Evolutionary conservation across 2,329 filamentous ascomycete genomes (phyloP).

Genomic region (Fusarium pseudoanthophilum): DNA sequence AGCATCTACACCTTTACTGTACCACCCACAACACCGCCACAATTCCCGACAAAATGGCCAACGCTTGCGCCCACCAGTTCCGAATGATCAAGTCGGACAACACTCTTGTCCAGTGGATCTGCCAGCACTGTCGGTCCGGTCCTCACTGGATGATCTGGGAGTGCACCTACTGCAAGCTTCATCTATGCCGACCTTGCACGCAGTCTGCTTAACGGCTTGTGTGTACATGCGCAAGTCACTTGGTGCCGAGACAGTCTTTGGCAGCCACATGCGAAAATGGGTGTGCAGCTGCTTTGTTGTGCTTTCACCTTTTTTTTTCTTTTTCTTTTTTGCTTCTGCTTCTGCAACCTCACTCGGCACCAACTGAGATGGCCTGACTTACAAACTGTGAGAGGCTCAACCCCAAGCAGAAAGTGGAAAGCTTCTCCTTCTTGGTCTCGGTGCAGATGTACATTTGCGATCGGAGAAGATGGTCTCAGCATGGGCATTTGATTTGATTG

Average conservation of each 20-base stretch:
- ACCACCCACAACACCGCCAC: slow-evolving; percentile 26
- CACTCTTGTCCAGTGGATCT: slow-evolving; percentile 73
- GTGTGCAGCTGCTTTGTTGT: slow-evolving; percentile 22
- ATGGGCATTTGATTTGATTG: slow-evolving; percentile 37
- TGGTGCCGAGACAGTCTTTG: slow-evolving; percentile 32
- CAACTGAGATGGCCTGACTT: slow-evolving; percentile 37
- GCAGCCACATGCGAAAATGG: slow-evolving; percentile 24
- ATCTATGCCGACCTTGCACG: slow-evolving; percentile 70
- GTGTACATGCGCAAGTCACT: background rate
- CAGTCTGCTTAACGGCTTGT: slow-evolving; percentile 48
- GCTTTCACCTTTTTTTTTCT: background rate
- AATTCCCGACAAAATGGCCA: slow-evolving; percentile 56
- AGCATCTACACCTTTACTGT: slow-evolving; percentile 33
- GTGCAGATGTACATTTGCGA: slow-evolving; percentile 30
- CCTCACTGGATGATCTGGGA: slow-evolving; percentile 76
- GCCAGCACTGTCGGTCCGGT: slow-evolving; percentile 71
- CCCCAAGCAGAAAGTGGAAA: slow-evolving; percentile 23
- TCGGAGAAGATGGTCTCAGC: slow-evolving; percentile 29
- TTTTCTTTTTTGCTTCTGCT: slow-evolving; percentile 2
- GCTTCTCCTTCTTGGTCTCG: slow-evolving; percentile 29
- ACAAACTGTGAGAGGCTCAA: slow-evolving; percentile 35
- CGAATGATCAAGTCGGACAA: slow-evolving; percentile 74
- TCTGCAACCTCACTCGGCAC: background rate
- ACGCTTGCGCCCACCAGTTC: slow-evolving; percentile 70
- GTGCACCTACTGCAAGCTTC: slow-evolving; percentile 75